Conservation (phyloP, 768 basidiomycete genomes). For the Calvatia gigantea region DNA sequence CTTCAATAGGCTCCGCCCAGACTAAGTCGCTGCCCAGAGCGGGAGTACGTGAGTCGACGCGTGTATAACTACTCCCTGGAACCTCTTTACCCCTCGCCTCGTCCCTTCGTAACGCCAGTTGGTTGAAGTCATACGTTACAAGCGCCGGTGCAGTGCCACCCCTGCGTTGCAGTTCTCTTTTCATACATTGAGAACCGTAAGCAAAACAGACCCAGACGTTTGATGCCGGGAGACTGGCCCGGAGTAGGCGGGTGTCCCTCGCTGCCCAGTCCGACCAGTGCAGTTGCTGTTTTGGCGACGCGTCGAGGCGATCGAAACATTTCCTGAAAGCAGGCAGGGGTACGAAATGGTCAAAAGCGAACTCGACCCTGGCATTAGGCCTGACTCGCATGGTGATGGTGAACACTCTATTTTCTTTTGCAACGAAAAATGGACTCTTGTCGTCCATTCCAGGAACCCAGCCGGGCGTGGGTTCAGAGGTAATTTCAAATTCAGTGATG, state of each 20-base stretch:
- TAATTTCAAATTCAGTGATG: constrained; percentile 37
- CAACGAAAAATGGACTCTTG: constrained; percentile 44
- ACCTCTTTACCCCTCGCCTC: background rate
- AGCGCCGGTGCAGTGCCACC: constrained; percentile 19
- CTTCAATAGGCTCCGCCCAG: constrained; percentile 39
- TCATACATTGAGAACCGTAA: constrained; percentile 29
- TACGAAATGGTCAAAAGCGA: constrained; percentile 38
- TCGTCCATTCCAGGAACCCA: constrained; percentile 34
- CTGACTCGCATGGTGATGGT: constrained; percentile 41
- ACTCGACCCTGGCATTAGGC: constrained; percentile 18
- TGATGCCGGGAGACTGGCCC: constrained; percentile 27
- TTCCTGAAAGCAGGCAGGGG: constrained; percentile 36
- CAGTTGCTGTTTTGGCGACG: constrained; percentile 16
- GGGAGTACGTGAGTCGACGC: constrained; percentile 6
- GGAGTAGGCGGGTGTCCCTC: constrained; percentile 39
- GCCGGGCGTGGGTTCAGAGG: constrained; percentile 50
- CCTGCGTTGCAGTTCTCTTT: constrained; percentile 31
- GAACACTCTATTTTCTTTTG: constrained; percentile 39
- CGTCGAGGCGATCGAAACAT: constrained; percentile 11
- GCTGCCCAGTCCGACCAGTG: constrained; percentile 55
- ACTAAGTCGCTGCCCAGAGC: constrained; percentile 26
- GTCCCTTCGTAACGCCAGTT: constrained; percentile 26
- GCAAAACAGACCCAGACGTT: constrained; percentile 59
- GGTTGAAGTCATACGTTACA: constrained; percentile 53
- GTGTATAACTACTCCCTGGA: background rate